Evolutionary conservation across 177 flowering plant genomes (phyloP).

Genomic region (Vitis hybrid): DNA sequence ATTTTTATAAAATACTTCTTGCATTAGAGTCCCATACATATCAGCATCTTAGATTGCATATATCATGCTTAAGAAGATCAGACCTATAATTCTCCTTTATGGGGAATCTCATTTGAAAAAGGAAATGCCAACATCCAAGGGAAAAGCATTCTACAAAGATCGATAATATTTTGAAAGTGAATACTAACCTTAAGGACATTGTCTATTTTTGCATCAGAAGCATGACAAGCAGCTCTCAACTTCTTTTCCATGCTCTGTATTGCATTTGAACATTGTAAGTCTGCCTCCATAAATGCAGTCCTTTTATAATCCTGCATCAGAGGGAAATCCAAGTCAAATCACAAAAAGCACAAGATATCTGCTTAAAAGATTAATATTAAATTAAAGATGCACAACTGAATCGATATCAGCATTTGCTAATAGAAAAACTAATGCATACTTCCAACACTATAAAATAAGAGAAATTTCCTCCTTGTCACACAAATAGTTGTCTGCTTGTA

Average conservation of each 20-base stretch:
- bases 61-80: too few species aligned
- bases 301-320: conserved; percentile 81
- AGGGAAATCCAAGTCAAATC: conserved; percentile 4
- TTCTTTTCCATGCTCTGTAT: conserved; percentile 88
- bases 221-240: conserved; percentile 75
- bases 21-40: too few species aligned
- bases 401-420: not conserved
- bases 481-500: too few species aligned
- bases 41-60: too few species aligned
- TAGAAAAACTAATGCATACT: too few species aligned
- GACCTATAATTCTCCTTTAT: too few species aligned
- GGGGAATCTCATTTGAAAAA: too few species aligned
- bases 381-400: not conserved
- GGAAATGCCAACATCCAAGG: too few species aligned
- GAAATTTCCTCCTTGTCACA: too few species aligned
- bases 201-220: conserved; percentile 78
- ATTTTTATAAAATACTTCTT: too few species aligned
- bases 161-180: not conserved
- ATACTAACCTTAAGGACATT: conserved; percentile 61
- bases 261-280: conserved; percentile 61
- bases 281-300: conserved; percentile 84
- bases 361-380: not conserved
- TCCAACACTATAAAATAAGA: too few species aligned
- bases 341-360: not conserved
- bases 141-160: too few species aligned